phyloP scores from a whole-genome alignment of 169 alveolate species.

The Pseudocohnilembus persalinus region DNA sequence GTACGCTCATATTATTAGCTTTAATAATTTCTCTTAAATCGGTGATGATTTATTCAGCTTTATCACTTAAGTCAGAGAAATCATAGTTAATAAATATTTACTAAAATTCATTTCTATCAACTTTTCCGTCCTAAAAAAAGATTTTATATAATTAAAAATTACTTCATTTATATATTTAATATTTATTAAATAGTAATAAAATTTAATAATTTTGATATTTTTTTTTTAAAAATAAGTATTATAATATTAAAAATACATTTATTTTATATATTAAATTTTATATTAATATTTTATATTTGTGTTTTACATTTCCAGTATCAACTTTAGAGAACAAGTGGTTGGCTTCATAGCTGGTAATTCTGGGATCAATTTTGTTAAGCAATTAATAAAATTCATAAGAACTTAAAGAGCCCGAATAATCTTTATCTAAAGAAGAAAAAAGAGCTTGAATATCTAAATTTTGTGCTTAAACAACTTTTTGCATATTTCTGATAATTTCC shows the following conservation, averaged over 20 bases:
- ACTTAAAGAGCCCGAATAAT: constrained; percentile 12
- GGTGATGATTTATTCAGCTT: constrained; percentile 27
- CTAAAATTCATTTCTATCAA: constrained; percentile 10
- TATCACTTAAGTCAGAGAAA: constrained; percentile 26
- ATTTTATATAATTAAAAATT: no score
- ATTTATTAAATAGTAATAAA: no score
- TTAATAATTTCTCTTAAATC: constrained; percentile 44
- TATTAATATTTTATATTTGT: no score
- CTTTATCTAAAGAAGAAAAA: constrained; percentile 15
- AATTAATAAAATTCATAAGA: constrained; percentile 22
- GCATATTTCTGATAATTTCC: background rate
- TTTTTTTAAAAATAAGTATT: no score
- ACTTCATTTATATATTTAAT: no score
- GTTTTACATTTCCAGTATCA: constrained; percentile 5
- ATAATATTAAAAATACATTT: no score
- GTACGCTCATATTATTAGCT: constrained; percentile 24
- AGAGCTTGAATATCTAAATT: constrained; percentile 11
- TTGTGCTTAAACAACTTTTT: background rate
- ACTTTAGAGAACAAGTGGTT: constrained; percentile 9
- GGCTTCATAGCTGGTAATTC: constrained; percentile 25
- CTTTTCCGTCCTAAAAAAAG: constrained; percentile 13
- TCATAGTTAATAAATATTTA: constrained; percentile 16
- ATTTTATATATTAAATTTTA: no score
- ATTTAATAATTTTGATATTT: no score
- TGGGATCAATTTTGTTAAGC: constrained; percentile 20